Evolutionary conservation across 2,329 filamentous ascomycete species (phyloP).

Genomic region (Ceratocystis alfenasii): DNA sequence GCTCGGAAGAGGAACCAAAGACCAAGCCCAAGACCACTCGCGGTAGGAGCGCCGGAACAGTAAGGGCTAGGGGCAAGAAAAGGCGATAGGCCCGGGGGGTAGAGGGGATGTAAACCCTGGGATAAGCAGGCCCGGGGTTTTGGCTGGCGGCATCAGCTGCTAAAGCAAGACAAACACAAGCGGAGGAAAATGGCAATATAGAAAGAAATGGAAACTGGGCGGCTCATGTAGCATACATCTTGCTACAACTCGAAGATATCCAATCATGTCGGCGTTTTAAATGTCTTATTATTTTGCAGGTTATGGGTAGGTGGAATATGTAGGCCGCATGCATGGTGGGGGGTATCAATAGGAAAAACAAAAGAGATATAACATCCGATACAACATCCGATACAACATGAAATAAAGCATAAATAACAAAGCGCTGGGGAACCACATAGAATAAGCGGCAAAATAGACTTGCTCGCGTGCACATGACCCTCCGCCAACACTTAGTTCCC

Average conservation of each 20-base stretch:
- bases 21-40: constrained; percentile 32
- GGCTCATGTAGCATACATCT: background rate
- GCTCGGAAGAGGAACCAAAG: constrained; percentile 31
- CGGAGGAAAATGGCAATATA: background rate
- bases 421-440: background rate
- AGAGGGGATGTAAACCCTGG: constrained; percentile 17
- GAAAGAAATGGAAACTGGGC: background rate
- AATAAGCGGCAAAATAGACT: background rate
- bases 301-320: background rate
- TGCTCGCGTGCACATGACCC: background rate
- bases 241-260: background rate
- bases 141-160: background rate
- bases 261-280: background rate
- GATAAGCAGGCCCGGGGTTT: constrained; percentile 10
- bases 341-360: constrained; percentile 1
- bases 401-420: background rate
- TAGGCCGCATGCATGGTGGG: background rate
- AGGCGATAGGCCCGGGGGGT: constrained; percentile 25
- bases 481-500: background rate
- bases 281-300: background rate
- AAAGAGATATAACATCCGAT: background rate
- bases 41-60: constrained; percentile 30
- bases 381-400: background rate
- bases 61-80: constrained; percentile 29
- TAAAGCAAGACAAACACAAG: background rate